Conservation (phyloP, 176 grass and related monocot species). For the Triticum aestivum region DNA sequence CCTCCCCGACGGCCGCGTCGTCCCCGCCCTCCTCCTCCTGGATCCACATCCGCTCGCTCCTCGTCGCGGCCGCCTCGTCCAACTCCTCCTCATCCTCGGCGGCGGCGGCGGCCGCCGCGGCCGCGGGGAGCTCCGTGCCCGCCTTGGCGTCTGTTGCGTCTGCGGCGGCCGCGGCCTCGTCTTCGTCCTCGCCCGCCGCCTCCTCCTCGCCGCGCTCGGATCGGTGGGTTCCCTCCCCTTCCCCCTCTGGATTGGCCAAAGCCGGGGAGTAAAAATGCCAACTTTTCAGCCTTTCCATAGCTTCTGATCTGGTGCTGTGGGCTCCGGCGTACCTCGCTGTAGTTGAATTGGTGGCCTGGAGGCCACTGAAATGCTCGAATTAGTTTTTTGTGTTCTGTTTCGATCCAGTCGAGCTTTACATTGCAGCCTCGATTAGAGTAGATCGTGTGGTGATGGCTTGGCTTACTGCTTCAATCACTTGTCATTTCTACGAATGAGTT, state of each 20-base stretch:
- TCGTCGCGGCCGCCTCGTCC: slow-evolving; percentile 66
- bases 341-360: slow-evolving; percentile 21
- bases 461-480: background rate
- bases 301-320: slow-evolving; percentile 30
- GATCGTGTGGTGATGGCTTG: background rate
- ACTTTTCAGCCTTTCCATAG: background rate
- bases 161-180: slow-evolving; percentile 20
- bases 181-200: slow-evolving; percentile 34
- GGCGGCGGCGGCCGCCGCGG: slow-evolving; percentile 11
- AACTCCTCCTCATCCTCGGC: slow-evolving; percentile 24
- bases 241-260: slow-evolving; percentile 13
- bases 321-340: background rate
- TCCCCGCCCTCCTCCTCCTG: slow-evolving; percentile 80
- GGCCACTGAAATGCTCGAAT: background rate
- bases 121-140: slow-evolving; percentile 31
- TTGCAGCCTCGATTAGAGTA: background rate
- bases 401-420: background rate
- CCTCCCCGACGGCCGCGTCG: slow-evolving; percentile 56
- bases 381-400: background rate
- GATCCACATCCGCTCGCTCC: slow-evolving; percentile 91
- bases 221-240: slow-evolving; percentile 41
- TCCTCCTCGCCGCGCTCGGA: slow-evolving; percentile 67
- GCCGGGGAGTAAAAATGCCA: slow-evolving; percentile 20
- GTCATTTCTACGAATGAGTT: background rate
- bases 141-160: slow-evolving; percentile 26